These are phyloP conservation scores for Isoetes taiwanensis DNA, from an alignment of 75 land plant species.

Conservation along the genomic window DNA sequence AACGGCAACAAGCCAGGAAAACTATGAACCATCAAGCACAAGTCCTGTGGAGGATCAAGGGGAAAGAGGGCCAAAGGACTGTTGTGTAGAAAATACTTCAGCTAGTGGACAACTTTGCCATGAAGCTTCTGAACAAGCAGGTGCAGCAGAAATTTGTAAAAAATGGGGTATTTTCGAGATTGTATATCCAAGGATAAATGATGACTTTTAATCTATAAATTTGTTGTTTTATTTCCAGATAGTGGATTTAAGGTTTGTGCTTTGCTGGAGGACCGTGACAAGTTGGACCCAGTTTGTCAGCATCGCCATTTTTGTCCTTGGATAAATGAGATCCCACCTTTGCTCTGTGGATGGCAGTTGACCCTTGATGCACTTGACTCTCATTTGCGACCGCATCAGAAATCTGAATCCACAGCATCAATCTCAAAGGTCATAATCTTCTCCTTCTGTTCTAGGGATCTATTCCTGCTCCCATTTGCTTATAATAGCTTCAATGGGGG, in stretches of 20 bases:
- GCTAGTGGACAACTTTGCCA: slow-evolving; percentile 29
- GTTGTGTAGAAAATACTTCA: slow-evolving; percentile 67
- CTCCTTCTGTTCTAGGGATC: too few relatives aligned
- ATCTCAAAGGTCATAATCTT: slow-evolving; percentile 84
- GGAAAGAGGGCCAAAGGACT: slow-evolving; percentile 35
- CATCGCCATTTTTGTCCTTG: slow-evolving; percentile 83
- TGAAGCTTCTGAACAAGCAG: too few relatives aligned
- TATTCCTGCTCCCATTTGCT: too few relatives aligned
- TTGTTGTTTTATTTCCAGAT: too few relatives aligned
- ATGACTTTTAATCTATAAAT: too few relatives aligned
- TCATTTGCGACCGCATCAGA: slow-evolving; percentile 33
- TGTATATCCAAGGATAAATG: too few relatives aligned
- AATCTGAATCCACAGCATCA: slow-evolving; percentile 86
- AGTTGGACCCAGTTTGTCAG: slow-evolving; percentile 75
- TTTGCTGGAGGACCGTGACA: too few relatives aligned
- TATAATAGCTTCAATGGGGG: too few relatives aligned
- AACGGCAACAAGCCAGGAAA: slow-evolving; percentile 33
- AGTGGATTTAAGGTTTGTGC: too few relatives aligned
- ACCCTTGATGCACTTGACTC: slow-evolving; percentile 79
- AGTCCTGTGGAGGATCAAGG: slow-evolving; percentile 39
- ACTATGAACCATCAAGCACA: too few relatives aligned
- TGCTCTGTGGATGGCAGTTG: slow-evolving; percentile 93
- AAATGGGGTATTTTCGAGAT: too few relatives aligned
- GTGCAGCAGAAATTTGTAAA: too few relatives aligned
- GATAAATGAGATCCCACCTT: slow-evolving; percentile 75